A percentile compares a stretch with the other conserved stretches of the same genome.
Conservation (phyloP, 306 rosid species). For the Alnus rubra region DNA sequence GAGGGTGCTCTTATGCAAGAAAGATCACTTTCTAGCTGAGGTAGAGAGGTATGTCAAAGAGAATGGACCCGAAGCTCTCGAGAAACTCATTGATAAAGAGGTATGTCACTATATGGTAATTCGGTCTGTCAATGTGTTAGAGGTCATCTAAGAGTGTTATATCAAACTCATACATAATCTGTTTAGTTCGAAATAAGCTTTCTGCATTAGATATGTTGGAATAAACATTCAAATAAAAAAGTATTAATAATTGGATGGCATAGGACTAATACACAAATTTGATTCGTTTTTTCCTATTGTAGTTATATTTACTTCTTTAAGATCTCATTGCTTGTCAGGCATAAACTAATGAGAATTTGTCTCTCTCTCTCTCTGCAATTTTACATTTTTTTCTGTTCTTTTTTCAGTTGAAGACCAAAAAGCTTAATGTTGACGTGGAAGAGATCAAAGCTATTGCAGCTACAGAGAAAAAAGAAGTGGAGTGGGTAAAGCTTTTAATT, state of each 20-base stretch:
- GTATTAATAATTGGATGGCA: too few relatives aligned
- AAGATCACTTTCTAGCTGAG: conserved; percentile 35
- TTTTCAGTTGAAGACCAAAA: conserved; percentile 21
- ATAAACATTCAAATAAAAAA: too few relatives aligned
- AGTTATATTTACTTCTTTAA: too few relatives aligned
- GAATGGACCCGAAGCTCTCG: conserved; percentile 52
- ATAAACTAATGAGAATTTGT: too few relatives aligned
- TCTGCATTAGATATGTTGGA: too few relatives aligned
- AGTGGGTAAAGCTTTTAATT: conserved; percentile 26
- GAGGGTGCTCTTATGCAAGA: conserved; percentile 30
- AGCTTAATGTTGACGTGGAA: conserved; percentile 16
- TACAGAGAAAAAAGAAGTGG: conserved; percentile 22
- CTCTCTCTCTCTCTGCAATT: not conserved
- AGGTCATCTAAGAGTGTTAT: too few relatives aligned
- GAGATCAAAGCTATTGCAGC: conserved; percentile 22
- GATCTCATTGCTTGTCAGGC: too few relatives aligned
- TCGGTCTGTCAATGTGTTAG: not conserved
- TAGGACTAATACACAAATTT: too few relatives aligned
- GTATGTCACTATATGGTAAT: conserved; percentile 19
- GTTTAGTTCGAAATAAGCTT: too few relatives aligned
- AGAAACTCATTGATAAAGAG: conserved; percentile 50
- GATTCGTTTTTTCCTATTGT: too few relatives aligned
- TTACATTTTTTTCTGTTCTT: not conserved
- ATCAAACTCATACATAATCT: too few relatives aligned
- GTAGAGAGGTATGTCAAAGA: conserved; percentile 44